Percentiles rank a stretch among this genome's conserved stretches.
Evolutionary conservation across 2,329 filamentous ascomycete species (phyloP).

Genomic region (Ambrosiella beaveri): DNA sequence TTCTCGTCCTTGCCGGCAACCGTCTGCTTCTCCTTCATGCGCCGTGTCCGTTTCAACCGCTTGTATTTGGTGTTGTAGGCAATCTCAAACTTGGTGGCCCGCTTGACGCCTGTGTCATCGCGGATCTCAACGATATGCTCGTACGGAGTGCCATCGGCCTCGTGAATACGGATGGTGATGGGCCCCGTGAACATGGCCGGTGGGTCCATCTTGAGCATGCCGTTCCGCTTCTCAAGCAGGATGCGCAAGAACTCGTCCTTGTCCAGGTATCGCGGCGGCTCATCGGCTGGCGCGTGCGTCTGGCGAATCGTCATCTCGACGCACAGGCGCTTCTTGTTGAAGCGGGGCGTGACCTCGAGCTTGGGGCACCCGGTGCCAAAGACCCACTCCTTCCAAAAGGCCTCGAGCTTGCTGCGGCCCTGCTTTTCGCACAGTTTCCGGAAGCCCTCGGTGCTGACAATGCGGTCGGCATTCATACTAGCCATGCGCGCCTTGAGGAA

Average conservation of each 20-base stretch:
- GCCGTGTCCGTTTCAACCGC: constrained; percentile 71
- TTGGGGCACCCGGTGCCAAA: constrained; percentile 73
- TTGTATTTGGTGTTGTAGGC: constrained; percentile 99
- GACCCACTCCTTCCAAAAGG: constrained; percentile 90
- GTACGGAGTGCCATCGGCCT: constrained; percentile 94
- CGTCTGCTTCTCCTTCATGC: constrained; percentile 54
- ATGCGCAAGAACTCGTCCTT: constrained; percentile 68
- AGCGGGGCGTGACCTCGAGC: constrained; percentile 71
- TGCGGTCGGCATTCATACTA: constrained; percentile 43
- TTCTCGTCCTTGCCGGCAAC: constrained; percentile 19
- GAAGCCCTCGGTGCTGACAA: constrained; percentile 61
- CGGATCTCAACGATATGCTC: constrained; percentile 96
- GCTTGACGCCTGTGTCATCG: constrained; percentile 51
- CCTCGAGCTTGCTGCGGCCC: constrained; percentile 69
- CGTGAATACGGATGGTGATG: constrained; percentile 95
- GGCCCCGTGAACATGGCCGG: constrained; percentile 82
- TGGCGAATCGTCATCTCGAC: constrained; percentile 85
- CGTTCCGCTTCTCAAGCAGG: constrained; percentile 59
- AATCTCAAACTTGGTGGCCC: constrained; percentile 67
- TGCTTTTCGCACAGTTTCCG: constrained; percentile 74
- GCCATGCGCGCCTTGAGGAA: constrained; percentile 67
- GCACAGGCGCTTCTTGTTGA: constrained; percentile 94
- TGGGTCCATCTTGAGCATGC: constrained; percentile 49
- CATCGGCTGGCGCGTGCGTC: constrained; percentile 31
- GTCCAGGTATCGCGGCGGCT: constrained; percentile 30